Percentiles rank a stretch among this genome's conserved stretches.
phyloP scores from a whole-genome alignment of 1,284 basidiomycete species.

The Pseudozyma sp. region DNA sequence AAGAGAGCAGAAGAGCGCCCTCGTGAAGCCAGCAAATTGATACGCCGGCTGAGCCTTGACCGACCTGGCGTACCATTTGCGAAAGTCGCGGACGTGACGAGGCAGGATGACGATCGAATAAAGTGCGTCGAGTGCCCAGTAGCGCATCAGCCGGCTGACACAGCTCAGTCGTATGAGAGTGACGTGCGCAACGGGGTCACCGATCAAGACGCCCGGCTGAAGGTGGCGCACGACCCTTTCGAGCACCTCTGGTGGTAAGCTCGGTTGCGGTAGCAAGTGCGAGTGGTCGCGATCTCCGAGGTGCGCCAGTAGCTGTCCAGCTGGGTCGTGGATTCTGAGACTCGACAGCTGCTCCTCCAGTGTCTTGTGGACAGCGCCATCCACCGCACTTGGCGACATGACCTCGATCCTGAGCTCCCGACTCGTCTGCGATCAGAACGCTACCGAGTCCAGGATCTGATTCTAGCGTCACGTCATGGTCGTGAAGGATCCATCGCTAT shows the following conservation, averaged over 20 bases:
- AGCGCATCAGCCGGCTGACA: conserved; percentile 48
- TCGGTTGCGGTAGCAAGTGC: conserved; percentile 37
- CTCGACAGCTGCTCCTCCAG: conserved; percentile 13
- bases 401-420: conserved; percentile 29
- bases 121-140: conserved; percentile 56
- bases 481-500: background rate
- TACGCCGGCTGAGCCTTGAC: conserved; percentile 56
- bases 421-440: conserved; percentile 33
- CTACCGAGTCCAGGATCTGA: conserved; percentile 24
- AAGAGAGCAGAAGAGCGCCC: conserved; percentile 55
- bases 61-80: conserved; percentile 60
- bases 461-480: conserved; percentile 20
- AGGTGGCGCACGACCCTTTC: conserved; percentile 43
- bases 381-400: conserved; percentile 20
- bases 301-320: conserved; percentile 24
- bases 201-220: conserved; percentile 39
- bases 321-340: conserved; percentile 27
- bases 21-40: conserved; percentile 53
- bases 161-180: conserved; percentile 53
- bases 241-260: conserved; percentile 59
- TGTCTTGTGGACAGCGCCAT: conserved; percentile 5
- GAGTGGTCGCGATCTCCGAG: conserved; percentile 18
- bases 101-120: conserved; percentile 62
- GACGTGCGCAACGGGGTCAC: conserved; percentile 46
- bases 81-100: conserved; percentile 65